A percentile compares a stretch with the other conserved stretches of the same genome.
Conservation (phyloP, 306 rosid species). For the Prunus kanzakura region DNA sequence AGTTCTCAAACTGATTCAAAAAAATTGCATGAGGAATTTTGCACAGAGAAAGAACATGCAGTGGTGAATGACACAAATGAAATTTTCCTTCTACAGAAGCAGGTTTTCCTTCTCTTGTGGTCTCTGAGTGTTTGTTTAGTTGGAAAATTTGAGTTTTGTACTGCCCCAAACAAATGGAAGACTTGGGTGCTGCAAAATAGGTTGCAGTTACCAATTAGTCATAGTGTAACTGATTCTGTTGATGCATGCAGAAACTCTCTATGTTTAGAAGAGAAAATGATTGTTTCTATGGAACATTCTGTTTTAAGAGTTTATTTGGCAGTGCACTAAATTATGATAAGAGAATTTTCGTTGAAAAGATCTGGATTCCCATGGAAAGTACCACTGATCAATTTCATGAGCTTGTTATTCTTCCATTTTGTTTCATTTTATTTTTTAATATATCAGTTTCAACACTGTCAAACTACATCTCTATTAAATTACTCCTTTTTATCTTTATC, state of each 20-base stretch:
- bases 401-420: background rate
- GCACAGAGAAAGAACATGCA: conserved; percentile 34
- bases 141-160: background rate
- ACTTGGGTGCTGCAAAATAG: background rate
- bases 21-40: conserved; percentile 31
- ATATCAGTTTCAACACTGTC: conserved; percentile 10
- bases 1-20: conserved; percentile 32
- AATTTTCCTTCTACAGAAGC: conserved; percentile 43
- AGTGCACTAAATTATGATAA: background rate
- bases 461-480: conserved; percentile 7
- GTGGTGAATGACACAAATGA: conserved; percentile 31
- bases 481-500: background rate
- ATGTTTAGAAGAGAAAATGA: background rate
- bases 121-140: conserved; percentile 2
- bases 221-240: background rate
- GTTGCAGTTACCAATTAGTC: background rate
- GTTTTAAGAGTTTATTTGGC: background rate
- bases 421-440: conserved; percentile 7
- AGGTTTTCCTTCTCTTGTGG: conserved; percentile 41
- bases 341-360: background rate
- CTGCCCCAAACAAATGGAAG: background rate
- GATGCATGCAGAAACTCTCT: background rate
- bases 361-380: background rate
- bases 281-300: background rate
- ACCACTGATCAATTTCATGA: background rate